These are phyloP conservation scores for Ganoderma lingzhi DNA, from an alignment of 1,284 basidiomycete species.

Conservation along the genomic window DNA sequence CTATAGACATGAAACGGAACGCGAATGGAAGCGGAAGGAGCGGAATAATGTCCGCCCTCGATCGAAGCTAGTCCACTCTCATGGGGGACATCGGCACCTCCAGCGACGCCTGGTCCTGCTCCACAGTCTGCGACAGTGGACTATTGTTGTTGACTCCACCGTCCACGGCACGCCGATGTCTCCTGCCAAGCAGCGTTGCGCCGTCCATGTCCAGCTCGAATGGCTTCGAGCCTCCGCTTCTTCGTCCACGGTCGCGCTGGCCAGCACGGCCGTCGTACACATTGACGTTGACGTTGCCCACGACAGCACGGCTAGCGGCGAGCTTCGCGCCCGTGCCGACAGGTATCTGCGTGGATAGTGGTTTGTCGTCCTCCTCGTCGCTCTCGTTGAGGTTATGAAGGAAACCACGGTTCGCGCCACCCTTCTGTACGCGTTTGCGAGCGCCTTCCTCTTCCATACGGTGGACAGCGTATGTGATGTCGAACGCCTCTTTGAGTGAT, in stretches of 20 bases:
- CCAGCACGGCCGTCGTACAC: constrained; percentile 79
- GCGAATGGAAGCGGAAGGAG: not conserved
- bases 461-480: constrained; percentile 99
- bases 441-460: constrained; percentile 99
- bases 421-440: constrained; percentile 81
- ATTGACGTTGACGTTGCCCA: constrained; percentile 48
- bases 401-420: constrained; percentile 83
- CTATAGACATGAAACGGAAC: not conserved
- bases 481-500: constrained; percentile 97
- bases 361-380: constrained; percentile 78
- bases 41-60: not conserved
- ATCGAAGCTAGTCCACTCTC: constrained; percentile 36
- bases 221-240: constrained; percentile 42
- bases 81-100: constrained; percentile 42
- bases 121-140: constrained; percentile 31
- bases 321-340: constrained; percentile 46
- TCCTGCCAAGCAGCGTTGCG: constrained; percentile 84
- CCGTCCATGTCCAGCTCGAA: constrained; percentile 89
- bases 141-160: constrained; percentile 32
- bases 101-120: constrained; percentile 19
- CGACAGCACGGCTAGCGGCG: constrained; percentile 48
- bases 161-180: constrained; percentile 56
- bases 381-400: constrained; percentile 93
- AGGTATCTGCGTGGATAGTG: constrained; percentile 42
- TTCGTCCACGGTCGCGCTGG: constrained; percentile 66